These are phyloP conservation scores for Acanthamoeba sp. DNA, from an alignment of 208 protist genomes.

Conservation along the genomic window DNA sequence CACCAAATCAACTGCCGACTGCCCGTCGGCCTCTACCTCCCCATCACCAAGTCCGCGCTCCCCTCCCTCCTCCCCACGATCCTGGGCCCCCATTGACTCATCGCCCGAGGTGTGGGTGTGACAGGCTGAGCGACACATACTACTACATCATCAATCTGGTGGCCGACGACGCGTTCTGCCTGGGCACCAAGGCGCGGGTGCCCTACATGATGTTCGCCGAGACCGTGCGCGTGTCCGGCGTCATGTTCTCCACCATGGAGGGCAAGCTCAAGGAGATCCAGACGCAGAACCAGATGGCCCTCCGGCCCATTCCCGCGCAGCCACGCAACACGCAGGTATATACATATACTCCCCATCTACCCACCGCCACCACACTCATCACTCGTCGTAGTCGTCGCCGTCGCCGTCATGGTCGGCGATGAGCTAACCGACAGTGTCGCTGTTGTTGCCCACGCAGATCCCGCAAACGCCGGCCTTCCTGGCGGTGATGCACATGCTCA, in stretches of 20 bases:
- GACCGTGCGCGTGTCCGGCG: not conserved
- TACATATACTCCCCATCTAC: not conserved
- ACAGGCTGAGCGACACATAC: constrained; percentile 18
- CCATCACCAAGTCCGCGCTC: constrained; percentile 14
- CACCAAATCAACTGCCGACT: constrained; percentile 55
- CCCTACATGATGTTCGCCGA: constrained; percentile 53
- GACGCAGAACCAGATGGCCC: constrained; percentile 19
- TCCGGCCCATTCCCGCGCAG: constrained; percentile 1
- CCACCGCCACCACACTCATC: not conserved
- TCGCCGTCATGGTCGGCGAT: not conserved
- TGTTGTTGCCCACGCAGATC: not conserved
- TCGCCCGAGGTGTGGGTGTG: no score
- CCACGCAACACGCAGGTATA: not conserved
- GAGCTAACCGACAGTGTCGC: not conserved
- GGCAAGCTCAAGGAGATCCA: constrained; percentile 16
- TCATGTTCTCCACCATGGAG: constrained; percentile 31
- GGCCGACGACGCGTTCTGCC: constrained; percentile 54
- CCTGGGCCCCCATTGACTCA: no score
- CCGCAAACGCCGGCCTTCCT: not conserved
- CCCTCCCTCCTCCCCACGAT: not conserved
- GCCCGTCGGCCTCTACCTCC: constrained; percentile 15
- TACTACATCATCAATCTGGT: constrained; percentile 25
- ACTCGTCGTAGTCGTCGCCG: no score
- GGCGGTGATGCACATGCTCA: constrained; percentile 28
- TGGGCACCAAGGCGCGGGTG: constrained; percentile 39